Percentiles rank a stretch among this genome's conserved stretches.
phyloP scores from a whole-genome alignment of 2,329 filamentous ascomycete genomes.

The Colletotrichum shisoi region DNA sequence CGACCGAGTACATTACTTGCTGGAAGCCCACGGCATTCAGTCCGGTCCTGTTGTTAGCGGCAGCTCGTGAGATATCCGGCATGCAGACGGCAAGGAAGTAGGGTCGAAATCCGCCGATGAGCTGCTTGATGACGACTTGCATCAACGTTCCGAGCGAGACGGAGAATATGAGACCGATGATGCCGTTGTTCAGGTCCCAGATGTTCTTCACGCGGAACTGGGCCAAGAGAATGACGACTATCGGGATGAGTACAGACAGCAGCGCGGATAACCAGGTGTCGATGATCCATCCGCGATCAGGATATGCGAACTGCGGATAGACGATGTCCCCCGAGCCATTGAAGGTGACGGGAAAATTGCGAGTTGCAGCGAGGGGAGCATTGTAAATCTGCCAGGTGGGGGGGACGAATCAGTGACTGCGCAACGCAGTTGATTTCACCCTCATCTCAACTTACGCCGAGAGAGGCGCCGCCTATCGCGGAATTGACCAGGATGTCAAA shows the following conservation, averaged over 20 bases:
- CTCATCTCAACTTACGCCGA: slow-evolving; percentile 42
- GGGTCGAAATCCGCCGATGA: slow-evolving; percentile 70
- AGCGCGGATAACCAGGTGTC: slow-evolving; percentile 66
- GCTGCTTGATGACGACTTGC: slow-evolving; percentile 71
- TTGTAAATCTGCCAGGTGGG: slow-evolving; percentile 57
- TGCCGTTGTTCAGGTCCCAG: slow-evolving; percentile 69
- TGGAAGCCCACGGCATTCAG: slow-evolving; percentile 60
- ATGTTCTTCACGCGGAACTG: slow-evolving; percentile 66
- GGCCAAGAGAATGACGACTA: slow-evolving; percentile 62
- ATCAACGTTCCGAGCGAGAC: slow-evolving; percentile 68
- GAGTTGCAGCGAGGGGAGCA: slow-evolving; percentile 61
- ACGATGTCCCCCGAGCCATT: slow-evolving; percentile 66
- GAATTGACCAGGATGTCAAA: slow-evolving; percentile 68
- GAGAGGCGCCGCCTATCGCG: slow-evolving; percentile 56
- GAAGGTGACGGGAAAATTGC: slow-evolving; percentile 70
- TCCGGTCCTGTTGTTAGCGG: slow-evolving; percentile 52
- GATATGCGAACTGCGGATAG: slow-evolving; percentile 70
- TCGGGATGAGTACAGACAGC: slow-evolving; percentile 65
- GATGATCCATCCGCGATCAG: slow-evolving; percentile 68
- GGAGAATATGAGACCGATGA: slow-evolving; percentile 68
- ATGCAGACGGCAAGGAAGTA: slow-evolving; percentile 71
- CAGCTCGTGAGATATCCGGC: slow-evolving; percentile 59
- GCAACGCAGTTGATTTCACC: slow-evolving; percentile 30
- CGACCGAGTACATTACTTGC: slow-evolving; percentile 69
- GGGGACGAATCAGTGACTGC: slow-evolving; percentile 42